phyloP scores from a whole-genome alignment of 176 grass and related monocot species.

The Eleusine indica region DNA sequence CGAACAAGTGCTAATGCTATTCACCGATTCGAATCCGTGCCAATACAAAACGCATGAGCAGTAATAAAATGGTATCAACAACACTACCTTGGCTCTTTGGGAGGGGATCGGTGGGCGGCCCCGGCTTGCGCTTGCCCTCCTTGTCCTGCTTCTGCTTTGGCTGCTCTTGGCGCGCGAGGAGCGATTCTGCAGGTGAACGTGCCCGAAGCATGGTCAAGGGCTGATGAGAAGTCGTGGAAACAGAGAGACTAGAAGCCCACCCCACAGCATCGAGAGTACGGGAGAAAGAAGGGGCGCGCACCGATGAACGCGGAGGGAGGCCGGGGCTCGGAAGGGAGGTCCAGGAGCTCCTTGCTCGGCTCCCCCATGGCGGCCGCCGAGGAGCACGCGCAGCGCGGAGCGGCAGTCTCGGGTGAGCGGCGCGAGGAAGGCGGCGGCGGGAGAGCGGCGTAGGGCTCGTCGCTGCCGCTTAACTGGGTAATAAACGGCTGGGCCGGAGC shows the following conservation, averaged over 20 bases:
- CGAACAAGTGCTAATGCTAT: neutral
- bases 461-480: neutral
- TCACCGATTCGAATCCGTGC: neutral
- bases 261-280: neutral
- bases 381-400: neutral
- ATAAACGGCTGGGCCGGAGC: slow-evolving; percentile 11
- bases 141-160: slow-evolving; percentile 28
- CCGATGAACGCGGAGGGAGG: slow-evolving; percentile 48
- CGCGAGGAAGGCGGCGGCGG: neutral
- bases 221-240: neutral
- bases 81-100: slow-evolving; percentile 71
- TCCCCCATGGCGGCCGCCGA: slow-evolving; percentile 42
- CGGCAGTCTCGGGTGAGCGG: neutral
- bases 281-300: neutral
- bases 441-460: slow-evolving; percentile 9
- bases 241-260: neutral
- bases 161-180: slow-evolving; percentile 31
- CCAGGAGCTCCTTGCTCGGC: slow-evolving; percentile 61
- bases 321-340: slow-evolving; percentile 45
- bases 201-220: neutral
- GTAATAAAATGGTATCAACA: neutral
- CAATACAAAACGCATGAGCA: neutral
- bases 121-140: slow-evolving; percentile 32
- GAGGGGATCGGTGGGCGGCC: slow-evolving; percentile 30
- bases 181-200: slow-evolving; percentile 48